Evolutionary conservation across 2,329 filamentous ascomycete species (phyloP), one percentile per base, ranked within the genome.

Genomic region (Trichoderma aggressivum): DNA sequence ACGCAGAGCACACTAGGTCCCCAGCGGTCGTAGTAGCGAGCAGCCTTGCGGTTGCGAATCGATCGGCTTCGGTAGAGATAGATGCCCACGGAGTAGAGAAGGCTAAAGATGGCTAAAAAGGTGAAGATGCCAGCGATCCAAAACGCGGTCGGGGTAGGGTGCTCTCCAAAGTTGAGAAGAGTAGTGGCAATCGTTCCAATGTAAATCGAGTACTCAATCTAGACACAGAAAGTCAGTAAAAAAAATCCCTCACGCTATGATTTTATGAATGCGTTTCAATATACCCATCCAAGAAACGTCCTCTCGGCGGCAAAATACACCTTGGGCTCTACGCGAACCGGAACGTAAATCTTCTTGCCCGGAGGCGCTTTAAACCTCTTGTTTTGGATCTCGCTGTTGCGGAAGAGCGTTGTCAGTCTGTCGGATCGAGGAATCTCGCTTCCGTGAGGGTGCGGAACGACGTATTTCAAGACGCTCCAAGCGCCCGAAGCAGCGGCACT

Each of bases 231-330:
- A 14, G 71, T 73, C 50, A 75, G 74, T 77, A 72, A 78, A 74
- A 39, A 39, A 18, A 18, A 16, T n/a, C n/a, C n/a, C n/a, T n/a
- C n/a, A n/a, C n/a, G n/a, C n/a, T n/a, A n/a, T n/a, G n/a, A 21
- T 10, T n/a, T 63, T 6, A 12, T 50, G 36, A 18, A 39, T 39
- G 16, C 16, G 14, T 28, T 7, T 6, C 14, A 39, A 83, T 89
- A 84, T 82, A 92, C 90, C 94, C 96, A 99, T 74, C 94, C 93
- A 71, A 99, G 87, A 83, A 98, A 99, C 1, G 96, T 99, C 74
- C 96, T 89, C 82, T 99, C 96, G 1, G 94, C 94, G 26, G 96
- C 96, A 79, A 99, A 97, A 81, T 94, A 97, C 64, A 99, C 96
- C 83, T 99, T 99, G 39, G 96, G 96, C 81, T 99, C 96, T 39